These are phyloP conservation scores for Pleurotus eryngii DNA, from an alignment of 768 basidiomycete genomes.

Conservation along the genomic window DNA sequence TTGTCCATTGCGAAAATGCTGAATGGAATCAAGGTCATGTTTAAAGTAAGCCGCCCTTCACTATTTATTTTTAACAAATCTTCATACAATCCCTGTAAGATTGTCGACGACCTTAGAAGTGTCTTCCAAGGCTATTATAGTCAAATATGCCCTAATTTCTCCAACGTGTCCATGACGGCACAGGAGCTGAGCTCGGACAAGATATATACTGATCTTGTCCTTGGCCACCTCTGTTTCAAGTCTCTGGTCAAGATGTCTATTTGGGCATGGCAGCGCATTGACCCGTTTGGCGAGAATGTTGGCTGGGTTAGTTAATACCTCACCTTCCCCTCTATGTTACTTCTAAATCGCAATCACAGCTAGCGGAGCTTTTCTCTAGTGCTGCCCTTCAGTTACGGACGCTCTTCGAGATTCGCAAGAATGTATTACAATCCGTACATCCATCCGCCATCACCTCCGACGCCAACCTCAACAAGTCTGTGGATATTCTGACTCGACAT, in stretches of 20 bases:
- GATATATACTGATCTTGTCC: slow-evolving; percentile 36
- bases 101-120: slow-evolving; percentile 50
- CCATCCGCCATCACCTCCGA: slow-evolving; percentile 29
- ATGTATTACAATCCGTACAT: slow-evolving; percentile 42
- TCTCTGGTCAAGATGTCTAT: slow-evolving; percentile 63
- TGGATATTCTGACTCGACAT: slow-evolving; percentile 65
- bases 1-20: slow-evolving; percentile 69
- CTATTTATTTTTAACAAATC: neutral
- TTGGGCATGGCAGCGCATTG: slow-evolving; percentile 67
- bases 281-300: slow-evolving; percentile 40
- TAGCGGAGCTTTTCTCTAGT: slow-evolving; percentile 51
- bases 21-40: slow-evolving; percentile 64
- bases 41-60: slow-evolving; percentile 38
- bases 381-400: slow-evolving; percentile 54
- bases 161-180: slow-evolving; percentile 31
- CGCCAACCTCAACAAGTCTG: slow-evolving; percentile 36
- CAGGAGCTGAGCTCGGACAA: slow-evolving; percentile 41
- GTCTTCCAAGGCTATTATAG: slow-evolving; percentile 63
- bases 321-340: neutral
- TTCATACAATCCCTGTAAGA: slow-evolving; percentile 28
- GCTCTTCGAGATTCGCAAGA: slow-evolving; percentile 56
- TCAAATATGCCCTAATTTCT: slow-evolving; percentile 42
- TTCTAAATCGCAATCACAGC: no score
- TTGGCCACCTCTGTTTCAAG: slow-evolving; percentile 75
- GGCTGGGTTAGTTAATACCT: slow-evolving; percentile 46